Percentiles rank a stretch among this genome's conserved stretches.
These are phyloP conservation scores for Sporothrix mexicana DNA, from an alignment of 2,329 filamentous ascomycete genomes.

Conservation along the genomic window DNA sequence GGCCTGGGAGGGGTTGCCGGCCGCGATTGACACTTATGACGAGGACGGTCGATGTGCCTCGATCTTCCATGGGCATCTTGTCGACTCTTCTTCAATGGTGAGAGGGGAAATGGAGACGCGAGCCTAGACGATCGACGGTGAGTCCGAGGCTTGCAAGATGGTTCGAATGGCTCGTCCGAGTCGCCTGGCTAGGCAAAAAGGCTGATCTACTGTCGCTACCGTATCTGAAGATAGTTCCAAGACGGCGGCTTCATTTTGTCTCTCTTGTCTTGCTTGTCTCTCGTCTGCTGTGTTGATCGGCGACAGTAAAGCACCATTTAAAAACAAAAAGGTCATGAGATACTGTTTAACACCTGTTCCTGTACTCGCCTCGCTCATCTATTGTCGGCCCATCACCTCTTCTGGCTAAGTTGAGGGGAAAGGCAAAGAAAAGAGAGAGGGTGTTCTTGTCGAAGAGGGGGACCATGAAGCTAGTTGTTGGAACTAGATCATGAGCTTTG, in stretches of 20 bases:
- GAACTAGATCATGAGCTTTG: background rate
- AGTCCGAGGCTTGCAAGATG: too few relatives aligned
- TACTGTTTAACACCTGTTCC: background rate
- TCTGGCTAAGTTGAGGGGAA: constrained; percentile 21
- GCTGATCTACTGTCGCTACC: background rate
- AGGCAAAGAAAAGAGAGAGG: background rate
- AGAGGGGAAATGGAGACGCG: background rate
- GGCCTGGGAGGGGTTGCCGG: too few relatives aligned
- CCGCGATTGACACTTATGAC: too few relatives aligned
- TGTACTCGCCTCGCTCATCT: background rate
- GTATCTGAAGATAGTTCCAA: background rate
- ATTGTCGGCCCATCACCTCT: background rate
- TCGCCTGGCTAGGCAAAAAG: background rate
- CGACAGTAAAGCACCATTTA: background rate
- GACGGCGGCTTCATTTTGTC: too few relatives aligned
- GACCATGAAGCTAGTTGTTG: background rate
- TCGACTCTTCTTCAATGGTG: background rate
- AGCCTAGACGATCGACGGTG: background rate
- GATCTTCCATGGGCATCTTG: too few relatives aligned
- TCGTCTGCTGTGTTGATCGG: background rate
- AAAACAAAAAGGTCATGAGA: constrained; percentile 11
- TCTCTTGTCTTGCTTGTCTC: background rate
- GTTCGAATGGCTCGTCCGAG: background rate
- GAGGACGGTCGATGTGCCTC: too few relatives aligned
- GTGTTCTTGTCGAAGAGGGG: background rate